Evolutionary conservation across 2,329 filamentous ascomycete species (phyloP).

Genomic region (Paecilomyces niveus): DNA sequence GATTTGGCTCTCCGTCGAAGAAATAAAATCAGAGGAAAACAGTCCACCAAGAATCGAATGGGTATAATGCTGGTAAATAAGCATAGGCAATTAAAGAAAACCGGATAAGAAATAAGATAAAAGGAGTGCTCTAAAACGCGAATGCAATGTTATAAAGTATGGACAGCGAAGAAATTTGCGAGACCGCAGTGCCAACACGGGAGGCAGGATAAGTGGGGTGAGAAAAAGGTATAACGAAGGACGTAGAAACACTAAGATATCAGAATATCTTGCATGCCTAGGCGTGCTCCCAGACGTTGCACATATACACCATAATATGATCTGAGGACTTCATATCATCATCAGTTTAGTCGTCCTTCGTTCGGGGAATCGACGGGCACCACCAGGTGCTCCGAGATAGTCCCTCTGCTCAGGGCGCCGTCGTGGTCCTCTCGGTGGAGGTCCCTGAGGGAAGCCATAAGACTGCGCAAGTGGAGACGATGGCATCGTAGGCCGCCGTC

Average conservation of each 20-base stretch:
- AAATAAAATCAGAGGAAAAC: background rate
- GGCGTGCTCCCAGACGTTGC: background rate
- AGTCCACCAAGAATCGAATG: background rate
- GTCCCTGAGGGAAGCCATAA: slow-evolving; percentile 16
- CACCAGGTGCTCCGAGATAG: slow-evolving; percentile 16
- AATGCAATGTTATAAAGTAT: background rate
- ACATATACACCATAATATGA: slow-evolving; percentile 1
- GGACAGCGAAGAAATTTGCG: background rate
- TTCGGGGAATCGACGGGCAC: slow-evolving; percentile 39
- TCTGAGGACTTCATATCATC: slow-evolving; percentile 34
- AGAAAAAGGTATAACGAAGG: background rate
- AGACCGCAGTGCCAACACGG: background rate
- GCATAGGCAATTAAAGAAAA: background rate
- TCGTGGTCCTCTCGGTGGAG: slow-evolving; percentile 14
- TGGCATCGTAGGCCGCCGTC: slow-evolving; percentile 22
- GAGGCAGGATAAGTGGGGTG: background rate
- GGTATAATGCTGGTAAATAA: background rate
- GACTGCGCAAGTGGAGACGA: slow-evolving; percentile 26
- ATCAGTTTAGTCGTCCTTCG: slow-evolving; percentile 43
- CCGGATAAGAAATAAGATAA: background rate
- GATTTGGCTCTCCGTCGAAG: background rate
- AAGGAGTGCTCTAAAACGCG: background rate
- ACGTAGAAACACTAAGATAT: background rate
- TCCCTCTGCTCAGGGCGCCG: slow-evolving; percentile 16
- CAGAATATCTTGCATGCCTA: background rate